Base-by-base conservation (phyloP, 2,329 filamentous ascomycete genomes). In the Zymoseptoria crescenta region DNA sequence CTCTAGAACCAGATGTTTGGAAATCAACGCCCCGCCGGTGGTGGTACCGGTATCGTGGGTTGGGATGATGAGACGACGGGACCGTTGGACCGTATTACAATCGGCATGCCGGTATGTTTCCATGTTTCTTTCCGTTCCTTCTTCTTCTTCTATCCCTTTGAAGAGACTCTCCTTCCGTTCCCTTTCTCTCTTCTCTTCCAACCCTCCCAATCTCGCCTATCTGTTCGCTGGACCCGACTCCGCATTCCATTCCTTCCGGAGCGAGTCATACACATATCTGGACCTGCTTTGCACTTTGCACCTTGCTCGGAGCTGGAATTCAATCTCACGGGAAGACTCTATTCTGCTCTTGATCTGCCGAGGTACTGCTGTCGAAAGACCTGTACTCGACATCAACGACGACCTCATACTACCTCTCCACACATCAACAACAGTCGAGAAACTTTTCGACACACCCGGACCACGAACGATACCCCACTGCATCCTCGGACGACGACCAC, bases 291-390 rank as follows among this genome's bases (percentile, higher is more conserved):
- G 28, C 24, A 8, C 9, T 28, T 8, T 19, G 28, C 51, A 21
- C 51, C 51, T 52, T 52, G 51, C 51, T 27, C 51, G 51, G 29
- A 35, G 7, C 52, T 30, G 52, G 28, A 30, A 35, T 54, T 16
- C 27, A 54, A 54, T 54, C 52, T 54, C 52, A 16, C 24, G 7
- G 16, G 27, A 54, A 54, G 24, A 10, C 2, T 10, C 30, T 35
- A 41, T 16, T 41, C 10, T 41, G 10, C 2, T 10, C 30, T 35
- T 35, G 5, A 35, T 35, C 30, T 41, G 35, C 9, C 16, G 10
- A 16, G 2, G 2, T 41, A 41, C 10, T 41, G 35, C 19, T 24
- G 52, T 59, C 57, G 52, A 56, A 52, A 59, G 57, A 55, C 19
- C 16, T 27, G 50, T 27, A 10, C 24, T 49, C 51, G 45, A 20